Evolutionary conservation across 2,329 filamentous ascomycete species (phyloP), one percentile per base, ranked within the genome.

Genomic region (Penicillium sclerotigenum): DNA sequence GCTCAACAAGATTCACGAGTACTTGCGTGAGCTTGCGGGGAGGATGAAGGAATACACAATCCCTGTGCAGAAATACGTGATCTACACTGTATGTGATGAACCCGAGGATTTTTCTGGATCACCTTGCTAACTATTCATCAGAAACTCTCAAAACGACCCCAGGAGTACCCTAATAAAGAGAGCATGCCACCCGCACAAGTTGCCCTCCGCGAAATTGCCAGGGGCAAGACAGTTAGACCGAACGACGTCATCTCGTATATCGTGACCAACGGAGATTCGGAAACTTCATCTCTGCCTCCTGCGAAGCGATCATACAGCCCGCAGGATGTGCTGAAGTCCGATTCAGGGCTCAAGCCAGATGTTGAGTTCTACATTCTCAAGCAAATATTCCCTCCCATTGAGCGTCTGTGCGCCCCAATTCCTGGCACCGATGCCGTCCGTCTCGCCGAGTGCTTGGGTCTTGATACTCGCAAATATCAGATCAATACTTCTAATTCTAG

Each of bases 341-440:
- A 89, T 63, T 86, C 87, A 1, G 87, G 80, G 1, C 81, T 99
- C 7, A 83, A 87, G 56, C 90, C 92, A 2, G 94, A 99, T 69
- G 84, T 97, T n/a, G 94, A 99, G 71, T 97, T 92, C 84, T 99
- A 99, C 73, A 85, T 99, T 37, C 88, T 91, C 79, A 99, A 99
- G 79, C 94, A 99, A 75, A 97, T 99, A 57, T 91, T 99, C 76
- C 94, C 94, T 11, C 94, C 94, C 0, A 94, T 99, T 26, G 94
- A 99, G 77, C 90, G 94, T 81, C 86, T 99, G 22, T 99, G 94
- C 72, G 94, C 93, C 59, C 96, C 96, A 58, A 97, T 99, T 67
- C 85, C 85, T 14, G 94, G 94, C 57, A 99, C 94, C 1, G 95
- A 96, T 60, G 89, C 93, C 8, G 85, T 90, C 1, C 87, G 92